A percentile compares a stretch with the other conserved stretches of the same genome.
phyloP scores from a whole-genome alignment of 805 yeast species.

The Cyberlindnera petersonii region DNA sequence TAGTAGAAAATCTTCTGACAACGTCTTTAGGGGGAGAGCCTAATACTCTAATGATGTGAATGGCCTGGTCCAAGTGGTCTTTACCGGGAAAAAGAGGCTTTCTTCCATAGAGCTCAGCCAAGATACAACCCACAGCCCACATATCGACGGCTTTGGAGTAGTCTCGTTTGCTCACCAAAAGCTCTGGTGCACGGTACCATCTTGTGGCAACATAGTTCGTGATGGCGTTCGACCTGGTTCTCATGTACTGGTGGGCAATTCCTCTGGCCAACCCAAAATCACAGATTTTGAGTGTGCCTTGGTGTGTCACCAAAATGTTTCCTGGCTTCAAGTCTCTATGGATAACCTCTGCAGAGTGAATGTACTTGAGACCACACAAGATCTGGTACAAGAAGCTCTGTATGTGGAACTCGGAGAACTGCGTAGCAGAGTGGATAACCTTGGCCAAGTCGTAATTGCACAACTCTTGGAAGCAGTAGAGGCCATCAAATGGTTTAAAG shows the following conservation, averaged over 20 bases:
- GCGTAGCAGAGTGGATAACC: conserved; percentile 74
- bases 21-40: conserved; percentile 63
- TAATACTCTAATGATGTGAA: conserved; percentile 60
- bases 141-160: conserved; percentile 76
- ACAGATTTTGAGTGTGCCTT: conserved; percentile 79
- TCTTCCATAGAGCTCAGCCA: conserved; percentile 80
- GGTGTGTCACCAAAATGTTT: conserved; percentile 69
- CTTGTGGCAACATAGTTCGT: conserved; percentile 90
- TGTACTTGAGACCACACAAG: conserved; percentile 79
- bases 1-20: conserved; percentile 36
- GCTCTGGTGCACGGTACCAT: conserved; percentile 95
- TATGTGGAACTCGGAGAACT: conserved; percentile 80
- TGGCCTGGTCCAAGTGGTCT: conserved; percentile 66
- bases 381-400: conserved; percentile 76
- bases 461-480: conserved; percentile 84
- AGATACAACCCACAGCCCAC: conserved; percentile 93
- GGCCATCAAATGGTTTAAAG: conserved; percentile 70
- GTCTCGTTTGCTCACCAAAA: conserved; percentile 54
- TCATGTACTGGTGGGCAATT: conserved; percentile 37
- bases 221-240: conserved; percentile 41
- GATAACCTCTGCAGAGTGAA: conserved; percentile 88
- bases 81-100: conserved; percentile 77
- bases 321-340: conserved; percentile 94
- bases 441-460: conserved; percentile 77
- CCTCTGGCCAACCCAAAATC: conserved; percentile 94